phyloP scores from a whole-genome alignment of 2,329 filamentous ascomycete species.

The Colletotrichum lupini region DNA sequence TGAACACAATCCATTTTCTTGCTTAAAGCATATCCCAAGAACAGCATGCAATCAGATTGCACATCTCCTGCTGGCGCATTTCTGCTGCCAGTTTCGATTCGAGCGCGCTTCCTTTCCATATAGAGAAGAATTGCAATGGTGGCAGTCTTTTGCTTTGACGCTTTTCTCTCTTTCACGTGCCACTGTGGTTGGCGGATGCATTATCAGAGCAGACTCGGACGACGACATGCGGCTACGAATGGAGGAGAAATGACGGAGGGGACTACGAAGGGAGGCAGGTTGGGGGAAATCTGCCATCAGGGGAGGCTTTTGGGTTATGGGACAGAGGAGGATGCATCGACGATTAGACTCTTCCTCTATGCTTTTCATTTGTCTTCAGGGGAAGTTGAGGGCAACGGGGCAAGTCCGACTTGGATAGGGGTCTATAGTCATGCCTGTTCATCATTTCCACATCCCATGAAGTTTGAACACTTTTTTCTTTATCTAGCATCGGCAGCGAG shows the following conservation, averaged over 20 bases:
- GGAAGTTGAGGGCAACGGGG: conserved; percentile 1
- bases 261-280: not conserved
- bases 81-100: not conserved
- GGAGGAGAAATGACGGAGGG: conserved; percentile 2
- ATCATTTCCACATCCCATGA: not conserved
- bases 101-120: conserved; percentile 2
- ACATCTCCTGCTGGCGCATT: conserved; percentile 8
- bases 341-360: not conserved
- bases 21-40: conserved; percentile 22
- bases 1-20: not conserved
- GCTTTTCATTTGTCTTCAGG: conserved; percentile 18
- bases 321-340: not conserved
- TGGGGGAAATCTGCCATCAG: not conserved
- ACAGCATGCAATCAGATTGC: conserved; percentile 35
- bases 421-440: not conserved
- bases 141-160: not conserved
- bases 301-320: not conserved
- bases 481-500: conserved; percentile 25
- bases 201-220: conserved; percentile 9
- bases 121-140: conserved; percentile 11
- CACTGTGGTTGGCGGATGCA: not conserved
- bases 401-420: not conserved
- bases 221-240: conserved; percentile 26
- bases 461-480: conserved; percentile 2
- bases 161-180: not conserved